phyloP scores from a whole-genome alignment of 805 yeast species.

The Wickerhamiella alocasiicola region DNA sequence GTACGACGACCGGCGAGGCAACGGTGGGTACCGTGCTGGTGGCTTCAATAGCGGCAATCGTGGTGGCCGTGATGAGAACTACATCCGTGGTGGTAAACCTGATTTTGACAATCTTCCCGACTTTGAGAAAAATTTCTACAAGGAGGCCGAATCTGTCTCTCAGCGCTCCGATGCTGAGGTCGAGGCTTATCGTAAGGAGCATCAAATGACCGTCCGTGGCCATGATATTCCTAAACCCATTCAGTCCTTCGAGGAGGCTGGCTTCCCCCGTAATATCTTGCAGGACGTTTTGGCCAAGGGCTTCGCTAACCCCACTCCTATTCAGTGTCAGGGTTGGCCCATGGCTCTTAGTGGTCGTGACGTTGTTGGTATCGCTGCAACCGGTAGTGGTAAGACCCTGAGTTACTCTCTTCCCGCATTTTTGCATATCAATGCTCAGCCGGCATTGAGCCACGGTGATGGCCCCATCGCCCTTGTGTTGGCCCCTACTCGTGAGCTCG shows the following conservation, averaged over 20 bases:
- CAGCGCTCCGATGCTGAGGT: conserved; percentile 66
- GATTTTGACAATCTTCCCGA: conserved; percentile 65
- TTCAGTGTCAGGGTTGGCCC: conserved; percentile 99
- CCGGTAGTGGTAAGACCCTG: conserved; percentile 98
- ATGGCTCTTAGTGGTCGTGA: conserved; percentile 99
- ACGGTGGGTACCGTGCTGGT: conserved; percentile 8
- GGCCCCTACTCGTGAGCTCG: conserved; percentile 98
- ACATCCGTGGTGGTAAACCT: conserved; percentile 33
- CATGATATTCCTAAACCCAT: conserved; percentile 88
- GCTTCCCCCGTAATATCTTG: conserved; percentile 90
- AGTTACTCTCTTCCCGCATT: conserved; percentile 95
- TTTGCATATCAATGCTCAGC: conserved; percentile 97
- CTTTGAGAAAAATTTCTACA: conserved; percentile 91
- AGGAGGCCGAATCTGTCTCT: conserved; percentile 69
- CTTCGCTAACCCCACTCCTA: conserved; percentile 86
- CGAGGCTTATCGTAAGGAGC: conserved; percentile 58
- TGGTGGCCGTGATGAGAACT: conserved; percentile 23
- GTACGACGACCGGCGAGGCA: conserved; percentile 6
- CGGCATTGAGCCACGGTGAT: conserved; percentile 65
- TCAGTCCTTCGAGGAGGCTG: conserved; percentile 88
- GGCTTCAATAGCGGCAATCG: conserved; percentile 26
- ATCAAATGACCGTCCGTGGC: conserved; percentile 80
- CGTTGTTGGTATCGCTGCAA: conserved; percentile 97
- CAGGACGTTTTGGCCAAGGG: conserved; percentile 78
- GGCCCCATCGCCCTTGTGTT: conserved; percentile 93